Evolutionary conservation across 768 basidiomycete species (phyloP).

Genomic region (Tylopilus subfusipes): DNA sequence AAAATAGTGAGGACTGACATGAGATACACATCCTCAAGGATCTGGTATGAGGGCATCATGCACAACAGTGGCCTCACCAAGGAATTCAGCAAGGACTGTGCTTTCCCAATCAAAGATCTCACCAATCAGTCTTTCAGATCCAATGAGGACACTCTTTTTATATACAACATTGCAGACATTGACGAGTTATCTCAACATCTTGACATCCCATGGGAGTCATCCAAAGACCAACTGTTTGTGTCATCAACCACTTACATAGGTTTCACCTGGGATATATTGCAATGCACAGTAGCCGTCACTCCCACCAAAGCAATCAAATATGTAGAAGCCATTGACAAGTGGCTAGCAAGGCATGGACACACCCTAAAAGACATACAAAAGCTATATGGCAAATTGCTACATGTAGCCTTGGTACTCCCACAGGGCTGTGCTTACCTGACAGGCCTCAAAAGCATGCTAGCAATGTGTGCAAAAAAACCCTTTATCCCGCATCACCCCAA

Average conservation of each 20-base stretch:
- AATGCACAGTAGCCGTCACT: too few relatives aligned
- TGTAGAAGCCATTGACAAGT: background rate
- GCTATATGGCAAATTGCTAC: constrained; percentile 6
- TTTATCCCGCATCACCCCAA: constrained; percentile 24
- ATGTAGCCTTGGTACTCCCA: constrained; percentile 26
- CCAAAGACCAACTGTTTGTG: constrained; percentile 11
- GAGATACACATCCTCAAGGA: too few relatives aligned
- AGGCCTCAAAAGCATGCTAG: background rate
- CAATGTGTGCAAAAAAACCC: constrained; percentile 16
- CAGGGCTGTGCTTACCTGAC: constrained; percentile 37
- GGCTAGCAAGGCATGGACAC: background rate
- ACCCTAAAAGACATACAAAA: background rate
- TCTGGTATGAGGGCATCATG: too few relatives aligned
- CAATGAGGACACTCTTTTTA: accelerated
- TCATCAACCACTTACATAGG: background rate
- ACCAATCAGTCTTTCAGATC: background rate
- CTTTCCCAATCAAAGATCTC: too few relatives aligned
- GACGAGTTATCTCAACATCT: background rate
- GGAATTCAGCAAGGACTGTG: constrained; percentile 4
- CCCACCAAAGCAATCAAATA: too few relatives aligned
- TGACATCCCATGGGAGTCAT: constrained; percentile 6
- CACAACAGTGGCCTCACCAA: background rate
- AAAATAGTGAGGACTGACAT: too few relatives aligned
- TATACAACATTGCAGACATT: too few relatives aligned
- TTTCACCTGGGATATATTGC: too few relatives aligned